phyloP scores from a whole-genome alignment of 1,284 basidiomycete species.

The Psilocybe mexicana region DNA sequence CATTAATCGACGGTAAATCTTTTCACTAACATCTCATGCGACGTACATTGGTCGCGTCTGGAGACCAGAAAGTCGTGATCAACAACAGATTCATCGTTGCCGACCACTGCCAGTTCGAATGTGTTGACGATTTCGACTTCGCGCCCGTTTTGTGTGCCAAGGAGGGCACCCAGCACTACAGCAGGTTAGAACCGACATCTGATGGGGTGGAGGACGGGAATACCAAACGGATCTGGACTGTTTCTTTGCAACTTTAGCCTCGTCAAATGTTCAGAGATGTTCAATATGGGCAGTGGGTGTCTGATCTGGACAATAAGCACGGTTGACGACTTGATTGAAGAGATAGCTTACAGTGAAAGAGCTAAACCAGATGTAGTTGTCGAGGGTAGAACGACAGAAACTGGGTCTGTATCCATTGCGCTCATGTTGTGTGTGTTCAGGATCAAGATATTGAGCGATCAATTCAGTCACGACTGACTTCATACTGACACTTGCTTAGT shows the following conservation, averaged over 20 bases:
- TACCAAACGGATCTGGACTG: slow-evolving; percentile 65
- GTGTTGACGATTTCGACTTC: slow-evolving; percentile 97
- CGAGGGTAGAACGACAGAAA: slow-evolving; percentile 69
- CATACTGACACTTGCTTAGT: too few species aligned
- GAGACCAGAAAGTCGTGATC: slow-evolving; percentile 84
- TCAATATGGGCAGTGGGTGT: slow-evolving; percentile 94
- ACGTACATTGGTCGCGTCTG: slow-evolving; percentile 87
- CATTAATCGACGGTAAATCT: slow-evolving; percentile 1
- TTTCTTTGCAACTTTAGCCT: slow-evolving; percentile 77
- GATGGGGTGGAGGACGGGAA: slow-evolving; percentile 20
- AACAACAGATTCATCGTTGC: slow-evolving; percentile 49
- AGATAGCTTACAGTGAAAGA: slow-evolving; percentile 60
- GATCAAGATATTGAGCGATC: neutral
- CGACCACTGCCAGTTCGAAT: slow-evolving; percentile 82
- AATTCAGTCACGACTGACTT: too few species aligned
- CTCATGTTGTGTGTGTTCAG: slow-evolving; percentile 43
- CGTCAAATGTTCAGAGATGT: slow-evolving; percentile 94
- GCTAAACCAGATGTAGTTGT: slow-evolving; percentile 69
- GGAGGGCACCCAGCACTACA: slow-evolving; percentile 86
- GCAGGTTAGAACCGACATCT: slow-evolving; percentile 4
- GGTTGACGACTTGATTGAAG: neutral
- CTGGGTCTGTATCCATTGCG: slow-evolving; percentile 77
- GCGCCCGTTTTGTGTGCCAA: slow-evolving; percentile 93
- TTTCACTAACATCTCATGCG: neutral
- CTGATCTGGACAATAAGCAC: slow-evolving; percentile 42